Evolutionary conservation across 2,329 filamentous ascomycete species (phyloP).

Genomic region (Coleophoma cylindrospora): DNA sequence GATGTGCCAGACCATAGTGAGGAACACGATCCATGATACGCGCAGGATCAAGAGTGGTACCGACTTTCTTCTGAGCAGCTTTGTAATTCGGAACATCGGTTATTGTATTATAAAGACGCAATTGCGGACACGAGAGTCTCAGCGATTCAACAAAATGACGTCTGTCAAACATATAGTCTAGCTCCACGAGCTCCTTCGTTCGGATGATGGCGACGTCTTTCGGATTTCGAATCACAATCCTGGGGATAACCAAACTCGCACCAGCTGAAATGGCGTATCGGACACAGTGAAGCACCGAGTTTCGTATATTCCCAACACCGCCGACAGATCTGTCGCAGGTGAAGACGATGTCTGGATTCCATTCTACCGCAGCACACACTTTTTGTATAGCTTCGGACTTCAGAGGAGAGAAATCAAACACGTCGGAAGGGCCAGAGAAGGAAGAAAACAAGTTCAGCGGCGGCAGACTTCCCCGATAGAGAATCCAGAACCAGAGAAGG

Average conservation of each 20-base stretch:
- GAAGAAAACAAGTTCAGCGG: too few species aligned
- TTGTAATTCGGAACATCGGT: conserved; percentile 8
- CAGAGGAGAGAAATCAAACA: conserved; percentile 16
- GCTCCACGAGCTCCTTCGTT: conserved; percentile 6
- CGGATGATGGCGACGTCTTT: conserved; percentile 15
- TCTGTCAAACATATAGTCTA: conserved; percentile 22
- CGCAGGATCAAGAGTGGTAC: conserved; percentile 17
- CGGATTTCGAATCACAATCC: conserved; percentile 12
- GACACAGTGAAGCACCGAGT: conserved; percentile 23
- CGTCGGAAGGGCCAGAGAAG: conserved; percentile 3
- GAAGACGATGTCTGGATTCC: conserved; percentile 20
- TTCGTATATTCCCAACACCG: conserved; percentile 23
- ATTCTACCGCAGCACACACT: conserved; percentile 16
- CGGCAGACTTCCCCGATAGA: too few species aligned
- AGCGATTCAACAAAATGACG: conserved; percentile 19
- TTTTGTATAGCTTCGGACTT: conserved; percentile 17
- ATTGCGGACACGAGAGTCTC: conserved; percentile 17
- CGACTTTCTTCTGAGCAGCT: conserved; percentile 5
- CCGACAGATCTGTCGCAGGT: conserved; percentile 20
- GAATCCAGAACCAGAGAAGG: too few species aligned
- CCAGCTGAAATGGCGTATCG: conserved; percentile 22
- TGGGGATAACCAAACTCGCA: conserved; percentile 14
- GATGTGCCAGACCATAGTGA: conserved; percentile 13
- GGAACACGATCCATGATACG: conserved; percentile 13
- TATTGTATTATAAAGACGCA: conserved; percentile 18